A percentile compares a stretch with the other conserved stretches of the same genome.
Evolutionary conservation across 2,329 filamentous ascomycete species (phyloP).

Genomic region (Ilyonectria mors-panacis): DNA sequence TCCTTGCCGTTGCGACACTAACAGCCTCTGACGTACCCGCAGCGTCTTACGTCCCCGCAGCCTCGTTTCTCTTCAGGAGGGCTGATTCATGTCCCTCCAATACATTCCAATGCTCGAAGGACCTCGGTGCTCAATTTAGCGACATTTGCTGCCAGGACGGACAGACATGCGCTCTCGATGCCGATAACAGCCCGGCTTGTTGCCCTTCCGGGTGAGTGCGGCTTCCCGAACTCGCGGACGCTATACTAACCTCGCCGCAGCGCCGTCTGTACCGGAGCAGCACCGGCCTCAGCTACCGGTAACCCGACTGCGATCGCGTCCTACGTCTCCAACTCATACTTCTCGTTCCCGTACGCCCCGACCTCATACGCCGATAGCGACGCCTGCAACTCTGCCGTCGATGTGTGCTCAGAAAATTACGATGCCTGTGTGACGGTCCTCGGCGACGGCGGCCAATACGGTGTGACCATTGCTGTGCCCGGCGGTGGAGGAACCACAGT

Average conservation of each 20-base stretch:
- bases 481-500: slow-evolving; percentile 69
- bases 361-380: slow-evolving; percentile 66
- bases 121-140: slow-evolving; percentile 61
- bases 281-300: slow-evolving; percentile 57
- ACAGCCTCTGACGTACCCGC: slow-evolving; percentile 41
- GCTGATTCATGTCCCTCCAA: slow-evolving; percentile 61
- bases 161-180: slow-evolving; percentile 66
- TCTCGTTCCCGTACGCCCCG: slow-evolving; percentile 71
- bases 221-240: not conserved
- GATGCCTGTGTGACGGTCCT: slow-evolving; percentile 67
- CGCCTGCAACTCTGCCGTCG: slow-evolving; percentile 67
- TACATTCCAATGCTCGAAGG: slow-evolving; percentile 65
- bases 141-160: slow-evolving; percentile 67
- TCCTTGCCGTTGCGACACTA: slow-evolving; percentile 37
- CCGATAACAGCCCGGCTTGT: slow-evolving; percentile 65
- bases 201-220: slow-evolving; percentile 65
- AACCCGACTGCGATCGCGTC: slow-evolving; percentile 59
- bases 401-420: slow-evolving; percentile 69
- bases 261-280: slow-evolving; percentile 70
- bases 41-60: slow-evolving; percentile 41
- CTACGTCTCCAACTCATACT: slow-evolving; percentile 71
- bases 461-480: slow-evolving; percentile 70
- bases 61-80: slow-evolving; percentile 45
- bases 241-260: slow-evolving; percentile 52
- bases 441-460: slow-evolving; percentile 59